Evolutionary conservation across 2,329 filamentous ascomycete genomes (phyloP).

Genomic region (Fusarium pilosicola): DNA sequence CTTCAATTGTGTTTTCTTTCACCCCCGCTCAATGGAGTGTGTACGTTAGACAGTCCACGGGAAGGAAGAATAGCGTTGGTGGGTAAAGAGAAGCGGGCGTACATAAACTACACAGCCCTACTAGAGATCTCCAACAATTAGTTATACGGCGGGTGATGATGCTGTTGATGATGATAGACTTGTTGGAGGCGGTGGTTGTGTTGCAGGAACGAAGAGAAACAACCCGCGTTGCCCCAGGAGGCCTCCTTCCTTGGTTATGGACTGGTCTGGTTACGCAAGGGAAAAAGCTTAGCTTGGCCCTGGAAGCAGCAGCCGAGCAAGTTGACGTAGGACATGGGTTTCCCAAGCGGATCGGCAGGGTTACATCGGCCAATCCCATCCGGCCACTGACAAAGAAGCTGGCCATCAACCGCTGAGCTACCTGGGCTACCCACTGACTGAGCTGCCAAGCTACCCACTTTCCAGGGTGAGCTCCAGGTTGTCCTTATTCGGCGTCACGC

Average conservation of each 20-base stretch:
- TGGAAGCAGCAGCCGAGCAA: background rate
- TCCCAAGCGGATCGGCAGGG: slow-evolving; percentile 3
- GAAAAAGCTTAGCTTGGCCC: slow-evolving; percentile 9
- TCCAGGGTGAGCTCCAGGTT: slow-evolving; percentile 19
- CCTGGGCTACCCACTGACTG: background rate
- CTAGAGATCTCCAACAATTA: background rate
- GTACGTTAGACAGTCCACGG: background rate
- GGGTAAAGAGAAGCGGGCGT: slow-evolving; percentile 4
- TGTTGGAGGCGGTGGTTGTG: slow-evolving; percentile 14
- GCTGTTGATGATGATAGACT: slow-evolving; percentile 9
- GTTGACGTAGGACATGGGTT: slow-evolving; percentile 38
- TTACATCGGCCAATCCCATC: background rate
- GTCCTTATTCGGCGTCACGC: slow-evolving; percentile 21
- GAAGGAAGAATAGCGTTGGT: background rate
- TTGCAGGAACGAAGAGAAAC: slow-evolving; percentile 18
- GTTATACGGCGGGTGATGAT: background rate
- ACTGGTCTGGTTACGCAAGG: background rate
- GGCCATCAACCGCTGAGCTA: slow-evolving; percentile 11
- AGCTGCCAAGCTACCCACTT: slow-evolving; percentile 18
- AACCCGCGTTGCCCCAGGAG: slow-evolving; percentile 26
- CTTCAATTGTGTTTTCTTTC: background rate
- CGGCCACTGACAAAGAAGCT: background rate
- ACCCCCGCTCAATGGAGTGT: slow-evolving; percentile 13
- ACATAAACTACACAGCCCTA: slow-evolving; percentile 13
- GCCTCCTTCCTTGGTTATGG: slow-evolving; percentile 23